Base-by-base conservation (phyloP, 2,329 filamentous ascomycete species). In the Nothophaeocryptopus gaeumannii region DNA sequence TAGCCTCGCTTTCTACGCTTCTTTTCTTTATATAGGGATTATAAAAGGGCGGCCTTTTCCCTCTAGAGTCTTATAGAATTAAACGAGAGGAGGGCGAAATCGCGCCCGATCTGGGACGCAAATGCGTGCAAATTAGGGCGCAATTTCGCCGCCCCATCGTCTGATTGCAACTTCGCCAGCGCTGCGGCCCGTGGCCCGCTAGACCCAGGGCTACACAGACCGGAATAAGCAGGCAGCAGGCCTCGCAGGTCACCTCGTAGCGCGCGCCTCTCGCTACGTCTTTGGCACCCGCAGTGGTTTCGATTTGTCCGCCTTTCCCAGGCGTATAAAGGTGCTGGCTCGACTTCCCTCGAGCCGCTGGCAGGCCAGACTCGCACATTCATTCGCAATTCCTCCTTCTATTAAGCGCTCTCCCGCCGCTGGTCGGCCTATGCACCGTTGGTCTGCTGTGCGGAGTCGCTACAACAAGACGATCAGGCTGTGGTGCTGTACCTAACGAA, bases 121-220 rank as follows among this genome's bases (percentile, higher is more conserved):
- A 32, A 32, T 11, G 12, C n/a, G 10, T 42, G n/a, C 29, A 32
- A 42, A 42, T 32, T 41, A 41, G 39, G 26, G 9, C 26, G 26
- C 39, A n/a, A 41, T 41, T 41, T 41, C 39, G 39, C 39, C 39
- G 39, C 39, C 32, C 39, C n/a, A 41, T 41, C 9, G 26, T 30
- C 26, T 30, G 9, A 10, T 31, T 32, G 32, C 26, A 14, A 41
- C 39, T 32, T 41, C 30, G 39, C 39, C 8, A 5, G 16, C 39
- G 39, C 39, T 20, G 32, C 39, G 39, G 39, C 39, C 39, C 39
- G 39, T 14, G 26, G 39, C 26, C 16, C 39, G 26, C 32, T 41
- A 5, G 32, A 20, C 13, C 26, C 32, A 9, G 9, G 12, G 32
- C 26, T 41, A 7, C 30, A 41, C 26, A 14, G 39, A 41, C 39